These are phyloP conservation scores for Ormosia emarginata DNA, from an alignment of 306 rosid genomes.

Conservation along the genomic window DNA sequence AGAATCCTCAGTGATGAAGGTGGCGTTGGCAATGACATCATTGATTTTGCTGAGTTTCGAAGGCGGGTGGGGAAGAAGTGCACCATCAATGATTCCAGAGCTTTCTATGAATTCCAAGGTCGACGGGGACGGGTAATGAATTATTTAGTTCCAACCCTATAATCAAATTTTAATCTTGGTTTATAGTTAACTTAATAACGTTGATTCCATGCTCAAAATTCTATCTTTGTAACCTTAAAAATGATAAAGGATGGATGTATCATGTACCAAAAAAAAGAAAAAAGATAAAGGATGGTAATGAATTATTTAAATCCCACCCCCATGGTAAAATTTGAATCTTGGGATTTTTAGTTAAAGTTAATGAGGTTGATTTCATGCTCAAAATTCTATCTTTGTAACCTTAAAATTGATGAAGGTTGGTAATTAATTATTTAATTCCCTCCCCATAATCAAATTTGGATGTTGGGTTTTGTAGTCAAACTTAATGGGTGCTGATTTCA, in stretches of 20 bases:
- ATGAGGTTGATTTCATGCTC: neutral
- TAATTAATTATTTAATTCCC: neutral
- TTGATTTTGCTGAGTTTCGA: constrained; percentile 88
- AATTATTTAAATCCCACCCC: neutral
- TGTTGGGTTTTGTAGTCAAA: neutral
- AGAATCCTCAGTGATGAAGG: constrained; percentile 84
- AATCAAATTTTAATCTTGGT: neutral
- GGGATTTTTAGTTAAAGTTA: neutral
- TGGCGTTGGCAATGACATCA: constrained; percentile 72
- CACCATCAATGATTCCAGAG: constrained; percentile 52
- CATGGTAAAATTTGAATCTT: neutral
- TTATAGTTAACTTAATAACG: neutral
- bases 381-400: neutral
- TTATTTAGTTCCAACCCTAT: neutral
- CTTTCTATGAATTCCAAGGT: constrained; percentile 71
- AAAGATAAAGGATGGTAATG: constrained; percentile 21
- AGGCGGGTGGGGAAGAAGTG: constrained; percentile 86
- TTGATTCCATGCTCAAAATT: neutral
- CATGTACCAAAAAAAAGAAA: too few species aligned
- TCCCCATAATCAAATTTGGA: neutral
- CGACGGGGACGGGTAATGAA: constrained; percentile 63
- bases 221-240: neutral
- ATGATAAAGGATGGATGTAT: too few species aligned
- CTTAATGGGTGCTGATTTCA: neutral
- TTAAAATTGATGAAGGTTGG: constrained; percentile 16